Percentiles rank a stretch among this genome's conserved stretches.
Evolutionary conservation across 768 basidiomycete species (phyloP).

Genomic region (Pholiota microspora): DNA sequence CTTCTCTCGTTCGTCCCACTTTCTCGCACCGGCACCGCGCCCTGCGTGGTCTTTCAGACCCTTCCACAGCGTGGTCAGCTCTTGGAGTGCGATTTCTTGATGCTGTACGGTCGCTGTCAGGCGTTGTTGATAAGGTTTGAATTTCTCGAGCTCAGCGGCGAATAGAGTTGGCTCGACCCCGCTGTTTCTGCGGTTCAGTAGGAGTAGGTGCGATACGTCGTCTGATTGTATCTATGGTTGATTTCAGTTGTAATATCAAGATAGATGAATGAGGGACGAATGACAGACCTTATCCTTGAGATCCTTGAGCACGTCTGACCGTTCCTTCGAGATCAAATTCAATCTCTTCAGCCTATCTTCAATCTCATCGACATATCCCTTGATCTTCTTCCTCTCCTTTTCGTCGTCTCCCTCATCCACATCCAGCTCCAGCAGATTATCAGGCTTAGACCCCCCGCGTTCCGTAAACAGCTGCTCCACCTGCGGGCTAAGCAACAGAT

Average conservation of each 20-base stretch:
- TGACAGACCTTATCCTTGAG: slow-evolving; percentile 88
- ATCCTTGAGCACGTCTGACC: slow-evolving; percentile 86
- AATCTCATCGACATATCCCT: slow-evolving; percentile 65
- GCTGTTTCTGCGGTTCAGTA: slow-evolving; percentile 85
- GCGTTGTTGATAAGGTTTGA: slow-evolving; percentile 86
- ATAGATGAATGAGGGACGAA: background rate
- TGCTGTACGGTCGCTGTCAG: slow-evolving; percentile 75
- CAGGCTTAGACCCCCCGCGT: slow-evolving; percentile 36
- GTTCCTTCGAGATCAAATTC: slow-evolving; percentile 81
- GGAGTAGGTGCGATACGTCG: slow-evolving; percentile 92
- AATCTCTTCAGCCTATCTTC: slow-evolving; percentile 77
- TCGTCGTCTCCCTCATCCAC: slow-evolving; percentile 63
- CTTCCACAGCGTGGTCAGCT: slow-evolving; percentile 74
- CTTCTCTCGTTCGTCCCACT: slow-evolving; percentile 82
- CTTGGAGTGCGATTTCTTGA: slow-evolving; percentile 71
- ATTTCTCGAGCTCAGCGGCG: slow-evolving; percentile 93
- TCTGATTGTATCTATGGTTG: slow-evolving; percentile 80
- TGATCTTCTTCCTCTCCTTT: slow-evolving; percentile 66
- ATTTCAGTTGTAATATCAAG: background rate
- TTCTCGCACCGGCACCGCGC: slow-evolving; percentile 71
- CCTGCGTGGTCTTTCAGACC: slow-evolving; percentile 69
- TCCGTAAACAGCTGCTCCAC: slow-evolving; percentile 65
- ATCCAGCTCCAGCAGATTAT: slow-evolving; percentile 64
- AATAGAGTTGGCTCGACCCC: slow-evolving; percentile 87
- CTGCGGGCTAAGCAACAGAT: slow-evolving; percentile 54